Base-by-base conservation (phyloP, 495 filamentous ascomycete genomes). In the Podospora pseudoanserina region DNA sequence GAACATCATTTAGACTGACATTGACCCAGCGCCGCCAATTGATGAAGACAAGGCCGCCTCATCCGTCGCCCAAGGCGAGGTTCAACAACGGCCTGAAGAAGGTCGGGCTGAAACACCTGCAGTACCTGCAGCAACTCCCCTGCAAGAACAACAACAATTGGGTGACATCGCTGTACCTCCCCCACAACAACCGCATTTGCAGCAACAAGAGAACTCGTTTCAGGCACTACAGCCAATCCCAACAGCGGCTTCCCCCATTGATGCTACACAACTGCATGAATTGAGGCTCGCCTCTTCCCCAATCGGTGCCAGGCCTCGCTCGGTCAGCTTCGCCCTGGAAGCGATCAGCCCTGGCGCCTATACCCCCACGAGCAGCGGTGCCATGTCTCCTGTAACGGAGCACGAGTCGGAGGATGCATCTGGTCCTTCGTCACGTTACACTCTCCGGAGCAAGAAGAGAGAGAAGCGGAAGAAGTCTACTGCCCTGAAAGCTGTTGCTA, bases 381-480 rank as follows among this genome's bases (percentile, higher is more conserved):
- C 68, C 57, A 72, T 74, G 72, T 56, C 70, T 26, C 32, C 57
- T 63, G 65, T 68, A 16, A 44, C 23, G 28, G 65, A 64, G 6
- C 68, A 70, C 30, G 67, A 70, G 32, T 65, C 68, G 26, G 39
- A 49, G 39, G 39, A 49, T 49, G 39, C 39, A 49, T 11, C 39
- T 11, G 39, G 39, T 49, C 39, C 39, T 13, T 49, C 39, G 9
- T 68, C 73, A 0, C 72, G 66, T 11, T 74, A 76, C 65, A 76
- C 72, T 64, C 73, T 76, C 44, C 66, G 65, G 26, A 74, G 70
- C 67, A 72, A 72, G 65, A 70, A 71, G 60, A 76, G 74, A 62
- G 74, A 76, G 69, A 78, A 73, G 69, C 55, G 62, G 49, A 63
- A 65, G 4, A 67, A 66, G 67, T 56, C 68, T 49, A 49, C 39